These are phyloP conservation scores for Annulohypoxylon stygium DNA, from an alignment of 495 filamentous ascomycete genomes.

Conservation along the genomic window DNA sequence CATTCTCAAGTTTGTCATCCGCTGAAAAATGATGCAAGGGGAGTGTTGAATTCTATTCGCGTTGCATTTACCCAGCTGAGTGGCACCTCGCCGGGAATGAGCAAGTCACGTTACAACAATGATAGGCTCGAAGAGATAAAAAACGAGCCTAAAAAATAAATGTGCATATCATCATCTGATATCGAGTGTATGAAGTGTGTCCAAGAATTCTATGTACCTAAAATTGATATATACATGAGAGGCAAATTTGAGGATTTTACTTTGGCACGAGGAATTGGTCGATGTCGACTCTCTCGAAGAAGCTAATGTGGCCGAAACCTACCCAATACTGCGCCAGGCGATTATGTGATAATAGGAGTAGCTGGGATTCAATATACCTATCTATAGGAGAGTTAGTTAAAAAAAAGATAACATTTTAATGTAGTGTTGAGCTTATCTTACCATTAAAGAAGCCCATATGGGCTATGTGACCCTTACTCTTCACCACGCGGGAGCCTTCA, in stretches of 20 bases:
- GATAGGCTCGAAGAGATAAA: not conserved
- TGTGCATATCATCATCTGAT: not conserved
- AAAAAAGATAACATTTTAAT: not conserved
- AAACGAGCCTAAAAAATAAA: not conserved
- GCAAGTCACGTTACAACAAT: not conserved
- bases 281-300: slow-evolving; percentile 82
- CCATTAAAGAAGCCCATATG: slow-evolving; percentile 74
- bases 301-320: slow-evolving; percentile 81
- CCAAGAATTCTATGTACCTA: slow-evolving; percentile 13
- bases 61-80: not conserved
- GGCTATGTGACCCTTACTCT: slow-evolving; percentile 81
- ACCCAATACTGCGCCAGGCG: slow-evolving; percentile 87
- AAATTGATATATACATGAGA: slow-evolving; percentile 31
- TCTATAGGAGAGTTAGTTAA: slow-evolving; percentile 61
- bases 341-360: slow-evolving; percentile 83
- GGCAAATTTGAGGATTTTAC: slow-evolving; percentile 3
- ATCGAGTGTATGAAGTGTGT: not conserved
- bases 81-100: not conserved
- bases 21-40: no score
- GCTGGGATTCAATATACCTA: slow-evolving; percentile 76
- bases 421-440: slow-evolving; percentile 56
- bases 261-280: slow-evolving; percentile 64
- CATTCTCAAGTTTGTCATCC: no score
- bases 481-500: slow-evolving; percentile 79
- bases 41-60: not conserved